Evolutionary conservation across 768 basidiomycete genomes (phyloP).

Genomic region (Rhodocollybia butyracea): DNA sequence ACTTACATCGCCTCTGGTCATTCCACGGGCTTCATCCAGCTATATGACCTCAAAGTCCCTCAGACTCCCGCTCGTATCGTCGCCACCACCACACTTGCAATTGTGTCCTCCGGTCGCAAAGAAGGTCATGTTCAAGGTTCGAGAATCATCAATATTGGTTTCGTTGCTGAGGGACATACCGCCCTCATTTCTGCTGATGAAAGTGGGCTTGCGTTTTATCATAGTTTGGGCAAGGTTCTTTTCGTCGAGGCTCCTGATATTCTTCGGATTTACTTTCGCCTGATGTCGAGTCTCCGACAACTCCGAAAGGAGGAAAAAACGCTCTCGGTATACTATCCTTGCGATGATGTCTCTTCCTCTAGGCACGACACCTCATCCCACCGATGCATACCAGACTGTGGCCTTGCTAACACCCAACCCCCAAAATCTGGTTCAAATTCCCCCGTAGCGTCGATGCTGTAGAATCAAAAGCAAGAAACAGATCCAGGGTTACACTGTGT

Average conservation of each 20-base stretch:
- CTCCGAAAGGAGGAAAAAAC: slow-evolving; percentile 32
- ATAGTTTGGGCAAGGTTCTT: slow-evolving; percentile 89
- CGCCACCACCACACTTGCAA: slow-evolving; percentile 60
- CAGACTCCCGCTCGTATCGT: slow-evolving; percentile 67
- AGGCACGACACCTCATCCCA: slow-evolving; percentile 67
- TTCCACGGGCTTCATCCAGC: slow-evolving; percentile 75
- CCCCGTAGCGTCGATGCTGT: slow-evolving; percentile 54
- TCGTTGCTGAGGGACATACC: slow-evolving; percentile 90
- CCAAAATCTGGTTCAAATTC: slow-evolving; percentile 88
- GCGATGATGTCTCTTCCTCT: slow-evolving; percentile 81
- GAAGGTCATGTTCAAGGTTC: slow-evolving; percentile 85
- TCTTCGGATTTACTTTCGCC: slow-evolving; percentile 63
- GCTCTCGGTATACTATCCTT: slow-evolving; percentile 64
- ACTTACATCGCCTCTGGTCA: slow-evolving; percentile 92
- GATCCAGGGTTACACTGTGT: slow-evolving; percentile 61
- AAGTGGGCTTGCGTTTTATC: slow-evolving; percentile 89
- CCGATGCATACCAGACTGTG: slow-evolving; percentile 76
- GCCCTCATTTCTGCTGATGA: slow-evolving; percentile 91
- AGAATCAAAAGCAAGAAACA: slow-evolving; percentile 36
- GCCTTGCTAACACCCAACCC: slow-evolving; percentile 87
- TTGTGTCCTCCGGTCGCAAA: slow-evolving; percentile 73
- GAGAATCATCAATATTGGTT: slow-evolving; percentile 76
- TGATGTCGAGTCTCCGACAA: slow-evolving; percentile 15
- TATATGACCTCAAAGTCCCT: slow-evolving; percentile 78
- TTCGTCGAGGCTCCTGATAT: slow-evolving; percentile 96